These are phyloP conservation scores for Phylloporus rhodoxanthus DNA, from an alignment of 768 basidiomycete species.

Conservation along the genomic window DNA sequence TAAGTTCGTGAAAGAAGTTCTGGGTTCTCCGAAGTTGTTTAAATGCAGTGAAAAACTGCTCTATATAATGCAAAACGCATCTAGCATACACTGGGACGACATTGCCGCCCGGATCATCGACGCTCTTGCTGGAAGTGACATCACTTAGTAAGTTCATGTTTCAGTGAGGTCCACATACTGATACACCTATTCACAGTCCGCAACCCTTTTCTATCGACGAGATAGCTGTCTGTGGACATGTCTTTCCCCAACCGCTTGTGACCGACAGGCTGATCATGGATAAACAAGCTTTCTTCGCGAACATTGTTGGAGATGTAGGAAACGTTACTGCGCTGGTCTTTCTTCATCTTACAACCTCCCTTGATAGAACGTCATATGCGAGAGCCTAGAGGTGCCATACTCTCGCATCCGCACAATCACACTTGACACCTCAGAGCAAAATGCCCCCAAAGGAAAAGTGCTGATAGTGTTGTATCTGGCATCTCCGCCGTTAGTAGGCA, in stretches of 20 bases:
- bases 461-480: constrained; percentile 30
- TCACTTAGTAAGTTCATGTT: constrained; percentile 41
- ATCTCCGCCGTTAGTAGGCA: constrained; percentile 37
- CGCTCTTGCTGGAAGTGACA: constrained; percentile 39
- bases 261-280: constrained; percentile 51
- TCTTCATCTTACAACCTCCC: constrained; percentile 5
- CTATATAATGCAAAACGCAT: constrained; percentile 37
- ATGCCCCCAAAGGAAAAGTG: constrained; percentile 14
- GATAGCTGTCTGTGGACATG: constrained; percentile 33
- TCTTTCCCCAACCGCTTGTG: constrained; percentile 32
- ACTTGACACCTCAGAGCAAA: constrained; percentile 21
- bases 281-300: constrained; percentile 44
- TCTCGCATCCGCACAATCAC: constrained; percentile 24
- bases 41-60: constrained; percentile 36
- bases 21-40: constrained; percentile 36
- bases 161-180: neutral
- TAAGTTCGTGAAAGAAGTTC: constrained; percentile 48
- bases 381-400: constrained; percentile 47
- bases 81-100: constrained; percentile 48
- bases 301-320: constrained; percentile 31
- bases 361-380: constrained; percentile 42
- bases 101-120: constrained; percentile 44
- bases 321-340: neutral
- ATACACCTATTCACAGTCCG: constrained; percentile 37
- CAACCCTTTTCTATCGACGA: constrained; percentile 49